Base-by-base conservation (phyloP, 331 rosid species). In the Cucumis variabilis region DNA sequence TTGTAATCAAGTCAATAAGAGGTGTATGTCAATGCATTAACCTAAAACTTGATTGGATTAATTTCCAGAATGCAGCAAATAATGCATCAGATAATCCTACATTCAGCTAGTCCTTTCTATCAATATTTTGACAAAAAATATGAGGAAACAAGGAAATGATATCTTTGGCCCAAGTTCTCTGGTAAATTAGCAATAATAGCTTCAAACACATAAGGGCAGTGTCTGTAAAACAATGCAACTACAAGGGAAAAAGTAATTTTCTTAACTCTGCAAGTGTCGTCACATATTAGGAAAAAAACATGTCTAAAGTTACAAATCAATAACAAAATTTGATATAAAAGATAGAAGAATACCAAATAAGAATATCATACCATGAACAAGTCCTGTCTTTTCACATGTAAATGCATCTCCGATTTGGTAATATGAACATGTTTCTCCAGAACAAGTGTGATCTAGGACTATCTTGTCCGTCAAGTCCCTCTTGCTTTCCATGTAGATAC, bases 331-430 rank as follows among this genome's bases (percentile, higher is more conserved):
- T 24, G 68, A 23, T 33, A 86, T 86, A 55, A 37, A 58, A 53
- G 24, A 21, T 3, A 53, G 48, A 55, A 21, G 9, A 86, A 51
- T 70, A n/a, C 30, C 50, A 60, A 28, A 73, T 72, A 71, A 17
- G 21, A 33, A 46, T 77, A 62, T 65, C 93, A 28, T 90, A 97
- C 99, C 98, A 86, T 97, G 99, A 90, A 96, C 98, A 48, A 91
- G 94, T 41, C 99, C 99, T 46, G 98, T 97, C 90, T 94, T 97
- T 93, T 97, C 98, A 55, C 98, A 96, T 83, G 94, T 92, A 93
- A 95, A 97, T 82, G 93, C 98, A 90, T 97, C 98, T 87, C 98
- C 98, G 80, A 97, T 93, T 86, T 92, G 96, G 93, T 93, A 88
- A 95, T 92, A 97, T 51, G 99, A 89, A 90, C 99, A 97, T 4